Conservation (phyloP, 129 eudicot species). For the Ambrosia trifida region DNA sequence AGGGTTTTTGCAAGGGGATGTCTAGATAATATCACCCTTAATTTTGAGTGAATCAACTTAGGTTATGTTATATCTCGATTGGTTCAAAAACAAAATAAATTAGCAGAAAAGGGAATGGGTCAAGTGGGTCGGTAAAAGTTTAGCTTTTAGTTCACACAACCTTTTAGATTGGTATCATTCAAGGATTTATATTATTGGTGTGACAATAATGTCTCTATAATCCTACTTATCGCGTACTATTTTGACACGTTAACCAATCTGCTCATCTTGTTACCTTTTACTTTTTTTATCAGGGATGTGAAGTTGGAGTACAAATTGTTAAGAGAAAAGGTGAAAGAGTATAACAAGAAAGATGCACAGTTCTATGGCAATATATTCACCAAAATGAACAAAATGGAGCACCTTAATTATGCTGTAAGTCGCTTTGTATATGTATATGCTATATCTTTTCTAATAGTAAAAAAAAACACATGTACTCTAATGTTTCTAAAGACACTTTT, state of each 20-base stretch:
- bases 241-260: not conserved
- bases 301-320: constrained; percentile 49
- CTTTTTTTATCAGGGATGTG: constrained; percentile 41
- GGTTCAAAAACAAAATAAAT: not conserved
- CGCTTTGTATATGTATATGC: not conserved
- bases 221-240: not conserved
- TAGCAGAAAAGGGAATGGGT: not conserved
- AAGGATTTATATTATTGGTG: not conserved
- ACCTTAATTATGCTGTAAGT: constrained; percentile 46
- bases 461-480: not conserved
- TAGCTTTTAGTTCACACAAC: not conserved
- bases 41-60: too few relatives aligned
- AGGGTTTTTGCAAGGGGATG: too few relatives aligned
- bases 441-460: not conserved
- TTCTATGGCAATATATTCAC: constrained; percentile 40
- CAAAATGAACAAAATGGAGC: constrained; percentile 43
- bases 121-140: not conserved
- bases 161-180: not conserved
- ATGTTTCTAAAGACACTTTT: not conserved
- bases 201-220: not conserved
- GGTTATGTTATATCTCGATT: not conserved
- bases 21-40: too few relatives aligned
- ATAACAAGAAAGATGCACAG: constrained; percentile 39
- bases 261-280: not conserved
- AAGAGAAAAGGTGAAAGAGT: constrained; percentile 48